Evolutionary conservation across 2,329 filamentous ascomycete species (phyloP), one percentile per base, ranked within the genome.

Genomic region (Gnomoniopsis sp.): DNA sequence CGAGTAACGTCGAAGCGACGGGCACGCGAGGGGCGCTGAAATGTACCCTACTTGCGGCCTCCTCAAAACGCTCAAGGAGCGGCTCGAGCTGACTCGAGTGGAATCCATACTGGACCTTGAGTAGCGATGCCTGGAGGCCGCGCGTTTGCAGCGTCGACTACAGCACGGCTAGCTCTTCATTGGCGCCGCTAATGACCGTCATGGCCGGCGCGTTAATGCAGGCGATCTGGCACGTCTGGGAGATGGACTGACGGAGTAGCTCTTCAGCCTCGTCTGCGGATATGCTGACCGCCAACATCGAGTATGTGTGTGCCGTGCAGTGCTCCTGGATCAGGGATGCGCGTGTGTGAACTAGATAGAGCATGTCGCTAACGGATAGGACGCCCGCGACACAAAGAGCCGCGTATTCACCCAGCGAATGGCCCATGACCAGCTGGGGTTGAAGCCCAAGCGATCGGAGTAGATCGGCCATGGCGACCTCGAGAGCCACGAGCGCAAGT

Each of bases 381-480:
- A 56, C 47, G n/a, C 54, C 54, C 1, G 54, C 47, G 8, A 56
- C 34, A 22, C 21, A 15, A 44, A 55, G 19, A n/a, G 53, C 53
- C 14, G 52, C 43, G 64, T 88, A 89, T 69, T 89, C 87, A 21
- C 84, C 84, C 49, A 87, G 73, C 63, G 82, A 85, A 60, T 76
- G 75, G 26, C 75, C 75, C 33, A 76, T 59, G 7, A 77, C 74
- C 12, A 70, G 75, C 49, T 75, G 74, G 54, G 74, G 74, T 23
- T 67, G 66, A 36, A 77, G 56, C n/a, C 73, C 74, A 66, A 69
- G 71, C 6, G 70, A 72, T 41, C 64, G 65, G 73, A 72, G 77
- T 10, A 75, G 62, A 41, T 69, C 66, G 8, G 71, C 69, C 19
- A 77, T 60, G 17, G 75, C 74, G 38, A 72, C 72, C 57, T 56